Conservation (phyloP, 345 rosid species). For the Xanthoceras sorbifolium region DNA sequence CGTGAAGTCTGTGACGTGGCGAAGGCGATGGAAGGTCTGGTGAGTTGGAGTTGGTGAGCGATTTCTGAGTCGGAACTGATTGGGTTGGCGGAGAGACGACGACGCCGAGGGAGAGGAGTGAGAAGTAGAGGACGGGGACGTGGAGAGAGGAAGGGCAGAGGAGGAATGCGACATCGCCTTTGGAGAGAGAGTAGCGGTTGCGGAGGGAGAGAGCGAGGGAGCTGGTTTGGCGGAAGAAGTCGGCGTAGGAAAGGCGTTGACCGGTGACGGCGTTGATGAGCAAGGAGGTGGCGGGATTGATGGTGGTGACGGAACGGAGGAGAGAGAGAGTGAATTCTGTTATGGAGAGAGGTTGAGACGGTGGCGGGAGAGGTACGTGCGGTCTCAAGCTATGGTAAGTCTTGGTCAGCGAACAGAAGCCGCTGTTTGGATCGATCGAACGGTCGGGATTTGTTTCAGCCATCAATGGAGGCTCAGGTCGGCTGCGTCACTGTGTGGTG, state of each 20-base stretch:
- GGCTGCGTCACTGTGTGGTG: background rate
- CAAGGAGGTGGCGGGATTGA: constrained; percentile 37
- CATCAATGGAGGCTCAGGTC: background rate
- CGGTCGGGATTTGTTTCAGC: background rate
- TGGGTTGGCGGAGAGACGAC: constrained; percentile 67
- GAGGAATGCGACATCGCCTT: constrained; percentile 64
- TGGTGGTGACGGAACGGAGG: constrained; percentile 46
- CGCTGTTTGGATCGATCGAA: constrained; percentile 42
- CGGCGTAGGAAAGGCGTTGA: constrained; percentile 42
- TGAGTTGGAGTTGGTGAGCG: constrained; percentile 61
- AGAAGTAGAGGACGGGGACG: constrained; percentile 66
- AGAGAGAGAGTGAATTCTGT: constrained; percentile 52
- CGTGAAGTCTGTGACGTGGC: constrained; percentile 56
- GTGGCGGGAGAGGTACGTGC: constrained; percentile 47
- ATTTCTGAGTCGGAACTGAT: constrained; percentile 56
- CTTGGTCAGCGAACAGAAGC: constrained; percentile 50
- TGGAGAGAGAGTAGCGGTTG: constrained; percentile 41
- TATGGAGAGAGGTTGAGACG: constrained; percentile 52
- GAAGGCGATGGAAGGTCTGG: constrained; percentile 69
- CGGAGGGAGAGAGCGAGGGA: constrained; percentile 40
- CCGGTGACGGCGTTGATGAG: constrained; percentile 51
- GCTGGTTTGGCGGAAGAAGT: constrained; percentile 49
- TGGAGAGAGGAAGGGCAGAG: constrained; percentile 62
- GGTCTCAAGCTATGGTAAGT: constrained; percentile 64
- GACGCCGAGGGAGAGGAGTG: constrained; percentile 74